These are phyloP conservation scores for Chrysosphaeria jannelii DNA, from an alignment of 2,329 filamentous ascomycete species.

Conservation along the genomic window DNA sequence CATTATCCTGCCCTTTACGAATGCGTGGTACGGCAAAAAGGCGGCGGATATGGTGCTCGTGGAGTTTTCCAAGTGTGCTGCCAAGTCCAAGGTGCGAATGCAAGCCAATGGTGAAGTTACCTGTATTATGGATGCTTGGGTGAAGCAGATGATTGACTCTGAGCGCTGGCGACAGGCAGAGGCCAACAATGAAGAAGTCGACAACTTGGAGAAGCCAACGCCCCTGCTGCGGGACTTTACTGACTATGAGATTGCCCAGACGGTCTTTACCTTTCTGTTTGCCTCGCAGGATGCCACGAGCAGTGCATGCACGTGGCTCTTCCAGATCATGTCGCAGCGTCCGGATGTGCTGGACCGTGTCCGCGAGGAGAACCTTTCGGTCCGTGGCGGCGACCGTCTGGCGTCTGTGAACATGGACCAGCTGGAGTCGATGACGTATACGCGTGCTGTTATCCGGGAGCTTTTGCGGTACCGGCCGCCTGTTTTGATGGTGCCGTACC, in stretches of 20 bases:
- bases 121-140: conserved; percentile 91
- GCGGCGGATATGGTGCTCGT: conserved; percentile 71
- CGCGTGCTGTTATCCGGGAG: conserved; percentile 72
- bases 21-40: conserved; percentile 93
- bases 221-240: conserved; percentile 62
- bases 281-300: conserved; percentile 92
- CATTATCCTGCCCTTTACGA: conserved; percentile 80
- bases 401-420: conserved; percentile 51
- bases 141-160: conserved; percentile 65
- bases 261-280: conserved; percentile 86
- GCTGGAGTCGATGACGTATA: conserved; percentile 70
- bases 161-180: conserved; percentile 53
- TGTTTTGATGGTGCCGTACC: conserved; percentile 88
- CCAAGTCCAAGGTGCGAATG: conserved; percentile 83
- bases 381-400: conserved; percentile 44
- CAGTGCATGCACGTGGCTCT: conserved; percentile 79
- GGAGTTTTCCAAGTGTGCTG: conserved; percentile 74
- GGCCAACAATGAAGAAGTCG: conserved; percentile 32
- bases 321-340: conserved; percentile 78
- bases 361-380: conserved; percentile 61
- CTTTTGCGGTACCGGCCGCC: conserved; percentile 81
- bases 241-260: conserved; percentile 78
- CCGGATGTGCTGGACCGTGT: conserved; percentile 78
- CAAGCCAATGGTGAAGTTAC: conserved; percentile 56
- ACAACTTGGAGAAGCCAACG: conserved; percentile 48